Evolutionary conservation across 768 basidiomycete genomes (phyloP).

Genomic region (Lactarius sanguifluus): DNA sequence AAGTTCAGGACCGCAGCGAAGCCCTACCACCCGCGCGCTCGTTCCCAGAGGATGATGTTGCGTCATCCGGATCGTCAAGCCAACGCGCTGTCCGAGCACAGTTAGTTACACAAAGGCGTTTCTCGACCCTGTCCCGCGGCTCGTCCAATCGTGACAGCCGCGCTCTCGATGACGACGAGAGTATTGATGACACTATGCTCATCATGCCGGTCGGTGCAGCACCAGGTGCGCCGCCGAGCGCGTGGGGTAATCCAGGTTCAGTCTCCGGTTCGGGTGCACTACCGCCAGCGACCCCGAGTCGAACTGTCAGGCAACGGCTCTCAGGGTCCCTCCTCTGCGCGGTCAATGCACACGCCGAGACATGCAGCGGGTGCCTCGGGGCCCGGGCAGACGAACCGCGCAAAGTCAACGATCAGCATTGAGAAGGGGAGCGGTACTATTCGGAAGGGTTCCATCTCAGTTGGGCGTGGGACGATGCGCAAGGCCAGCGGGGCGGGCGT

Average conservation of each 20-base stretch:
- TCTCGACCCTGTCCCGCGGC: constrained; percentile 25
- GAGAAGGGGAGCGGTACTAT: constrained; percentile 45
- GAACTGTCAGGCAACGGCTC: constrained; percentile 33
- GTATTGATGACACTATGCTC: constrained; percentile 72
- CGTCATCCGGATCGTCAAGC: constrained; percentile 18
- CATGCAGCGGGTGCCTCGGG: constrained; percentile 33
- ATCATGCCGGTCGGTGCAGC: constrained; percentile 66
- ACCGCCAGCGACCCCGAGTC: constrained; percentile 46
- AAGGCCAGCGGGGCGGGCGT: constrained; percentile 73
- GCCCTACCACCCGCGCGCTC: constrained; percentile 40
- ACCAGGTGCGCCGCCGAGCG: constrained; percentile 38
- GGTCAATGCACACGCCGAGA: constrained; percentile 41
- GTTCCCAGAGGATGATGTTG: constrained; percentile 20
- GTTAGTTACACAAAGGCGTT: constrained; percentile 19
- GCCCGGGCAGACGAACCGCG: constrained; percentile 42
- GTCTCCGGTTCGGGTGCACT: constrained; percentile 33
- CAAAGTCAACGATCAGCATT: constrained; percentile 63
- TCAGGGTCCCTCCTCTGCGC: constrained; percentile 29
- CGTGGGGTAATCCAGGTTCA: constrained; percentile 36
- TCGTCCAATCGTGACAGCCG: constrained; percentile 35
- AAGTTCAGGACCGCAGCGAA: constrained; percentile 69
- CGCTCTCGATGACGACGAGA: constrained; percentile 59
- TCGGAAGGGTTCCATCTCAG: constrained; percentile 58
- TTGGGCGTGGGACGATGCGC: constrained; percentile 59
- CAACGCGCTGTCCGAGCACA: constrained; percentile 19